phyloP scores from a whole-genome alignment of 208 protist species.

The Leishmania martiniquensis region DNA sequence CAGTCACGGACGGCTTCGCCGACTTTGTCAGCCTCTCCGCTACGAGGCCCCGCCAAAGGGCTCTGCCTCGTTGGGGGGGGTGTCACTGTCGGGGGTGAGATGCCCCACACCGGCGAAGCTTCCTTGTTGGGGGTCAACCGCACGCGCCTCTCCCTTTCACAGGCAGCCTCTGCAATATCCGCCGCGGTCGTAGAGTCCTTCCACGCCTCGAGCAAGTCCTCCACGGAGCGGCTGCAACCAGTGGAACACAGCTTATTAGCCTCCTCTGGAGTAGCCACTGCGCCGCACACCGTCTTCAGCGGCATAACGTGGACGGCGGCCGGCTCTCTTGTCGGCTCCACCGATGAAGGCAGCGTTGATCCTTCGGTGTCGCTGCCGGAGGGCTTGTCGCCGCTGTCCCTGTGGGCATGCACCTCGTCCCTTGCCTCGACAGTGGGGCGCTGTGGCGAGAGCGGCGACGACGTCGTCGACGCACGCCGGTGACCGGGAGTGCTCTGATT shows the following conservation, averaged over 20 bases:
- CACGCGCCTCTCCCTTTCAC: constrained; percentile 8
- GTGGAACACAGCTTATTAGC: background rate
- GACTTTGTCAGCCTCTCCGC: too few relatives aligned
- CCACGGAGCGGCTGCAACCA: constrained; percentile 11
- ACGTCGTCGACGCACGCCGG: background rate
- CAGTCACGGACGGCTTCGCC: background rate
- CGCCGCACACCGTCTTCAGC: background rate
- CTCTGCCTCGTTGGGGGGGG: background rate
- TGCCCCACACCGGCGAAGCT: background rate
- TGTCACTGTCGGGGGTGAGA: background rate
- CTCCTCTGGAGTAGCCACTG: background rate
- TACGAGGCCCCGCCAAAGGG: background rate
- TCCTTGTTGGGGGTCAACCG: background rate
- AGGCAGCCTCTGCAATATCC: constrained; percentile 9
- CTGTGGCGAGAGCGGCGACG: constrained; percentile 17
- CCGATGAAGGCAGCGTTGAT: background rate
- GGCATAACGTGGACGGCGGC: background rate
- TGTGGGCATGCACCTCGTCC: background rate
- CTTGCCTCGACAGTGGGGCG: constrained; percentile 6
- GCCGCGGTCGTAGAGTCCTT: background rate
- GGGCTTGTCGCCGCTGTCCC: background rate
- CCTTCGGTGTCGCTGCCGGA: background rate
- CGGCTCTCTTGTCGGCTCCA: too few relatives aligned
- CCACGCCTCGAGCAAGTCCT: background rate
- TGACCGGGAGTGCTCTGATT: background rate